Evolutionary conservation across 1,284 basidiomycete species (phyloP), one percentile per base, ranked within the genome.

Genomic region (Kwoniella shivajii): DNA sequence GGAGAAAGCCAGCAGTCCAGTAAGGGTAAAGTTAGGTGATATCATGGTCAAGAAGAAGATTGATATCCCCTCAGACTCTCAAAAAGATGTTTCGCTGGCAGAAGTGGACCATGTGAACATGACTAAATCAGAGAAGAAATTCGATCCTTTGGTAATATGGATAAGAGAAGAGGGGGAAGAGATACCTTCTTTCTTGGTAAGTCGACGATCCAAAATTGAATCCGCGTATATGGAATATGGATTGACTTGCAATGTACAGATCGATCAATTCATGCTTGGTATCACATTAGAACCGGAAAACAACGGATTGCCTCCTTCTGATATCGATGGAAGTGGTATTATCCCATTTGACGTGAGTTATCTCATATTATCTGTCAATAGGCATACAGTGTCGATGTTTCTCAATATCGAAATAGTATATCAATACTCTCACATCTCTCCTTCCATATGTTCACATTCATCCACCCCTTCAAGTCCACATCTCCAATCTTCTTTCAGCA

Each of bases 401-500:
- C 66, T 10, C 63, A 61, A 2, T 16, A 16, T 4, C 29, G 33
- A 2, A 18, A 2, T 37, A 61, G 59, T 74, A 72, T 57, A 60
- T 75, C 18, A 20, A 42, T 2, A 56, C 62, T 36, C 59, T 77
- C 9, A 44, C 55, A 31, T 37, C 56, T 5, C 61, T 76, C 2
- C 63, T 75, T 2, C 61, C 66, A n/a, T 69, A 65, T 34, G 72
- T 70, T 2, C 69, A 74, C 52, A 69, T 76, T 41, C 69, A 72
- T 57, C 69, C 75, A 0, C 71, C 74, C 0, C 67, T 77, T 4
- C 30, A 52, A 13, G 60, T 65, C 4, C 70, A 76, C 64, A 65
- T 74, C 42, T 63, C 67, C 33, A 75, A 76, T 45, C 65, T 77
- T 45, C 42, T 73, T 33, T 74, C 74, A 0, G 73, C 72, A 2